Conservation (phyloP, 139 green algal species). For the Asterochloris erici region DNA sequence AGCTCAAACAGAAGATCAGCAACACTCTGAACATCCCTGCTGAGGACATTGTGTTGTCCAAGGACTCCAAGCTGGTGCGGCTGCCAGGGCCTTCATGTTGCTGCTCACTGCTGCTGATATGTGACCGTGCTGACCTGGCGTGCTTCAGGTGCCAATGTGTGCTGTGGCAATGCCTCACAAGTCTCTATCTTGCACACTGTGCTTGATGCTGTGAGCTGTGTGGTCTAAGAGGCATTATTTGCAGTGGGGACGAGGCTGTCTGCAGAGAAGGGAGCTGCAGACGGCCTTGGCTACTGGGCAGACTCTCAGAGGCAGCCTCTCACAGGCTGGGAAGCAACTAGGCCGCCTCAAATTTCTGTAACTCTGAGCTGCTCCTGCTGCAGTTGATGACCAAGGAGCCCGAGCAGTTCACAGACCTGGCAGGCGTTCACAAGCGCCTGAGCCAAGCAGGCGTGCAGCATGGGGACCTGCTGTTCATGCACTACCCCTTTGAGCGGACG, state of each 20-base stretch:
- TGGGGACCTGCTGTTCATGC: conserved; percentile 68
- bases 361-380: neutral
- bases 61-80: conserved; percentile 67
- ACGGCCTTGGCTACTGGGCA: neutral
- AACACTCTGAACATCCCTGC: conserved; percentile 60
- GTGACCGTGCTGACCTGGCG: too few species aligned
- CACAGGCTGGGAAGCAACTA: neutral
- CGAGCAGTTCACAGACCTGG: conserved; percentile 46
- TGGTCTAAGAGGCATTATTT: too few species aligned
- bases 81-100: conserved; percentile 11
- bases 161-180: too few species aligned
- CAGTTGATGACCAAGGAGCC: conserved; percentile 43
- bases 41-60: conserved; percentile 70
- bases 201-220: too few species aligned
- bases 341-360: neutral
- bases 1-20: conserved; percentile 55
- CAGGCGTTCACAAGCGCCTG: conserved; percentile 15
- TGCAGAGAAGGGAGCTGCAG: neutral
- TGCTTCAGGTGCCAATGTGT: too few species aligned
- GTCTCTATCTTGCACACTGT: too few species aligned
- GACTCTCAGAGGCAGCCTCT: neutral
- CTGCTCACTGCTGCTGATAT: too few species aligned
- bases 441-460: conserved; percentile 47
- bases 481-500: conserved; percentile 64
- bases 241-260: too few species aligned